Evolutionary conservation across 2,329 filamentous ascomycete species (phyloP).

Genomic region (Pestalotiopsis fici): DNA sequence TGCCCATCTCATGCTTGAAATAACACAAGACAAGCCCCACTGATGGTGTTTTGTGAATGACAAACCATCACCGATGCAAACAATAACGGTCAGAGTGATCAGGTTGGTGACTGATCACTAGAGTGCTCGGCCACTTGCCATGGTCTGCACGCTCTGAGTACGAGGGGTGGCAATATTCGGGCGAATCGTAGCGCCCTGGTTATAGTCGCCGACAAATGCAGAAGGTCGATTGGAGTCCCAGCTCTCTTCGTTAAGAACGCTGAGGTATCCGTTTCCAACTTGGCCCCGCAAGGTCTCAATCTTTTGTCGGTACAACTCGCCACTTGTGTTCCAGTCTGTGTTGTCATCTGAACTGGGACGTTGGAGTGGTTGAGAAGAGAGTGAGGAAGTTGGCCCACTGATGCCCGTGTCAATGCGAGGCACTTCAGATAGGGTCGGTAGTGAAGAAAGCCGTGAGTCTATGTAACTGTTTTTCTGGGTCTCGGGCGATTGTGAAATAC

Average conservation of each 20-base stretch:
- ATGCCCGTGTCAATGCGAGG: slow-evolving; percentile 40
- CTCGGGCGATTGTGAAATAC: slow-evolving; percentile 44
- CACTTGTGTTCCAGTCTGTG: slow-evolving; percentile 66
- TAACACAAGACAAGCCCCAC: not conserved
- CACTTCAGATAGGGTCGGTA: slow-evolving; percentile 28
- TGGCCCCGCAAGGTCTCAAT: slow-evolving; percentile 84
- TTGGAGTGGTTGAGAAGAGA: not conserved
- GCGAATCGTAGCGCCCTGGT: slow-evolving; percentile 35
- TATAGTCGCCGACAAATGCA: slow-evolving; percentile 40
- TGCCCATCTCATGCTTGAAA: slow-evolving; percentile 15
- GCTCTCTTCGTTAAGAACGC: slow-evolving; percentile 77
- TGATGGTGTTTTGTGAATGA: not conserved
- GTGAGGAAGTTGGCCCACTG: not conserved
- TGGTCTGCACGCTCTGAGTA: slow-evolving; percentile 43
- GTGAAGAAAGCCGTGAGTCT: slow-evolving; percentile 32
- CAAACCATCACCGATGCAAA: not conserved
- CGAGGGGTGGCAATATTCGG: slow-evolving; percentile 35
- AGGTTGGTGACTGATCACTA: slow-evolving; percentile 36
- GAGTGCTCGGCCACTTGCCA: slow-evolving; percentile 54
- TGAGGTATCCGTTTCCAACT: slow-evolving; percentile 85
- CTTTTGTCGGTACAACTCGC: slow-evolving; percentile 83
- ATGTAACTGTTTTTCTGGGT: slow-evolving; percentile 30
- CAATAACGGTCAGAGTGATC: slow-evolving; percentile 6
- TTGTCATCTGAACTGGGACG: slow-evolving; percentile 37
- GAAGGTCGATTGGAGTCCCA: slow-evolving; percentile 51